These are phyloP conservation scores for Metschnikowia aberdeeniae DNA, from an alignment of 805 yeast genomes.

Conservation along the genomic window DNA sequence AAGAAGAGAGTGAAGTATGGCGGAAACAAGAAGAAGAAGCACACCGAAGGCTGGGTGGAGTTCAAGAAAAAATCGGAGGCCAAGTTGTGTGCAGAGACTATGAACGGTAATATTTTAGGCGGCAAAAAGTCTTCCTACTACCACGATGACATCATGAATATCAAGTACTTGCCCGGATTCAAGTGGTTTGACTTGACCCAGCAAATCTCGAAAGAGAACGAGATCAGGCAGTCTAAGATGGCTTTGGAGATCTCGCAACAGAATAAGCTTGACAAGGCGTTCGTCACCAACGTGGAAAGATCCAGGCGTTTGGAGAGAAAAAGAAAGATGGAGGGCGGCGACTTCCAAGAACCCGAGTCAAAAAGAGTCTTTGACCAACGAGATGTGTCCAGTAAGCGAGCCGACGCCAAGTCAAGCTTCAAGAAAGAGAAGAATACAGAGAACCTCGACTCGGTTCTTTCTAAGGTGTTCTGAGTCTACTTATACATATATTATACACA, in stretches of 20 bases:
- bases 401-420: conserved; percentile 50
- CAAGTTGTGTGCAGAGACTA: conserved; percentile 76
- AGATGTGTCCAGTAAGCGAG: conserved; percentile 60
- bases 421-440: conserved; percentile 40
- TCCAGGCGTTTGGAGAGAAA: conserved; percentile 69
- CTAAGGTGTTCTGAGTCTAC: conserved; percentile 44
- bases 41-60: conserved; percentile 97
- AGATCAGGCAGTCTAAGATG: conserved; percentile 80
- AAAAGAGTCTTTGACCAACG: conserved; percentile 66
- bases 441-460: conserved; percentile 46
- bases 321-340: conserved; percentile 25
- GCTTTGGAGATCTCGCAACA: conserved; percentile 89
- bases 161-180: conserved; percentile 85
- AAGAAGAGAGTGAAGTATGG: conserved; percentile 74
- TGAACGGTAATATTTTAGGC: conserved; percentile 86
- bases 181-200: conserved; percentile 95
- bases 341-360: conserved; percentile 16
- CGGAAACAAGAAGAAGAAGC: conserved; percentile 85
- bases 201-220: conserved; percentile 87
- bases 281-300: conserved; percentile 77
- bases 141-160: conserved; percentile 89
- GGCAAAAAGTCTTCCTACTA: conserved; percentile 89
- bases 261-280: conserved; percentile 78
- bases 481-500: conserved; percentile 1
- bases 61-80: conserved; percentile 81